Evolutionary conservation across 441 rosid genomes (phyloP).

Genomic region (Syzygium syzygioides): DNA sequence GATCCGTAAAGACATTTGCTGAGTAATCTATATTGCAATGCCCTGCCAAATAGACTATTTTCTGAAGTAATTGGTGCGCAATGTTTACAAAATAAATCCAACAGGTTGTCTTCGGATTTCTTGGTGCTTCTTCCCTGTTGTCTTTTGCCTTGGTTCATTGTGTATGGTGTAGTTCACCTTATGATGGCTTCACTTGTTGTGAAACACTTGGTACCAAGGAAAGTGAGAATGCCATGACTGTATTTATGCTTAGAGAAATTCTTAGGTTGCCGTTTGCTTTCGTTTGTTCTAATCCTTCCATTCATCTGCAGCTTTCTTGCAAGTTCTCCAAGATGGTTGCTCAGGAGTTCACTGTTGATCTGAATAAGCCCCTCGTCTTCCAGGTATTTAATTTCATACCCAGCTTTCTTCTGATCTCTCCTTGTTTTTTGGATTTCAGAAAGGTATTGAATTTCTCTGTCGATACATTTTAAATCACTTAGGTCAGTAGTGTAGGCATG

Average conservation of each 20-base stretch:
- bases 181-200: neutral
- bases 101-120: neutral
- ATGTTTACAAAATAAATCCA: neutral
- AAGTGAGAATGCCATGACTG: neutral
- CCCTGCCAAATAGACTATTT: neutral
- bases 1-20: neutral
- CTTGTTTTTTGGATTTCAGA: neutral
- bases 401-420: neutral
- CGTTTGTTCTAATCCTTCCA: neutral
- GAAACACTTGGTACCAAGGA: neutral
- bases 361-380: constrained; percentile 85
- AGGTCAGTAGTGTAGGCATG: neutral
- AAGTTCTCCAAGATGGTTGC: constrained; percentile 63
- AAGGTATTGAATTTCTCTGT: neutral
- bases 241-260: neutral
- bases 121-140: neutral
- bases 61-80: neutral
- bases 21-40: neutral
- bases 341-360: constrained; percentile 72
- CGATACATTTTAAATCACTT: neutral
- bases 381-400: constrained; percentile 40
- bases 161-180: neutral
- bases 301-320: neutral
- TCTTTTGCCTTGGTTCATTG: neutral
- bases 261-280: neutral